Evolutionary conservation across 2,329 filamentous ascomycete genomes (phyloP).

Genomic region (Neoscytalidium dimidiatum): DNA sequence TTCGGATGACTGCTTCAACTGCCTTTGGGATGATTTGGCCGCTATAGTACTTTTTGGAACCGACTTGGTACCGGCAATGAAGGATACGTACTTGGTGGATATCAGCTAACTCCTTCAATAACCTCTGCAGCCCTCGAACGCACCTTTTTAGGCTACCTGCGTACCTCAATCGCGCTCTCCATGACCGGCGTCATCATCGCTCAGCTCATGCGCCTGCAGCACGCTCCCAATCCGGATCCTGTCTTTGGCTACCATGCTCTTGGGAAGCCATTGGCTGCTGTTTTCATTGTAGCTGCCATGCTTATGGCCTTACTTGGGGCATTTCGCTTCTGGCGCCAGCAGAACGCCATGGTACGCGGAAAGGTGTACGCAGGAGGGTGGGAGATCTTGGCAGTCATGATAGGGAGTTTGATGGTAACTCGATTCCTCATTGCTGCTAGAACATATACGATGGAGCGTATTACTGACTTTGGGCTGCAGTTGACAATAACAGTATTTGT

Average conservation of each 20-base stretch:
- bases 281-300: slow-evolving; percentile 53
- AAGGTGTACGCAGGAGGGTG: slow-evolving; percentile 61
- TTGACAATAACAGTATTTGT: slow-evolving; percentile 1
- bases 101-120: too few relatives aligned
- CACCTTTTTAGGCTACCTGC: slow-evolving; percentile 72
- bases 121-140: slow-evolving; percentile 67
- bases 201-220: slow-evolving; percentile 67
- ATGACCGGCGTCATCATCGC: slow-evolving; percentile 67
- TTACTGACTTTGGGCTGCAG: not conserved
- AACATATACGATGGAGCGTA: not conserved
- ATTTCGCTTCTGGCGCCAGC: slow-evolving; percentile 62
- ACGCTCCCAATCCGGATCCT: slow-evolving; percentile 44
- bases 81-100: too few relatives aligned
- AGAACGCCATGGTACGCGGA: slow-evolving; percentile 59
- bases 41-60: too few relatives aligned
- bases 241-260: slow-evolving; percentile 62
- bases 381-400: slow-evolving; percentile 56
- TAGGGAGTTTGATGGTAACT: slow-evolving; percentile 48
- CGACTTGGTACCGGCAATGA: too few relatives aligned
- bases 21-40: too few relatives aligned
- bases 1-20: too few relatives aligned
- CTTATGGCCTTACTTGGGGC: slow-evolving; percentile 56
- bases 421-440: not conserved
- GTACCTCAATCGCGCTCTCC: slow-evolving; percentile 69
- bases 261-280: slow-evolving; percentile 59